Conservation (phyloP, 2,329 filamentous ascomycete genomes). For the Alternaria solani region DNA sequence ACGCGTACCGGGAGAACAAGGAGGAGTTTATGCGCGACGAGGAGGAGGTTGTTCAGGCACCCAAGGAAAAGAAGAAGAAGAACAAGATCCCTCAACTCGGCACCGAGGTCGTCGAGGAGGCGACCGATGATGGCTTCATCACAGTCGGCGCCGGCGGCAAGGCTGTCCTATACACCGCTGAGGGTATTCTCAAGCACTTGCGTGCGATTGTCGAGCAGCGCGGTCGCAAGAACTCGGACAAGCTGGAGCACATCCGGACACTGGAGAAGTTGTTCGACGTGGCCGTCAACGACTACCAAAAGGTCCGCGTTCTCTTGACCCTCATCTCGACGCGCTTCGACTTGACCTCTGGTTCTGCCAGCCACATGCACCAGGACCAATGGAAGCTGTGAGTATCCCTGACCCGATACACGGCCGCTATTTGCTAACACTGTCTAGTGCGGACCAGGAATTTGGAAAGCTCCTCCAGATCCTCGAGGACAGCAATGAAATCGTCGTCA, state of each 20-base stretch:
- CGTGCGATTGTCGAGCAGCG: constrained; percentile 91
- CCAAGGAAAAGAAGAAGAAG: constrained; percentile 49
- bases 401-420: not conserved
- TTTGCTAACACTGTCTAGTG: constrained; percentile 51
- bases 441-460: constrained; percentile 82
- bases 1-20: constrained; percentile 84
- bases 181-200: constrained; percentile 98
- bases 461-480: constrained; percentile 81
- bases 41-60: constrained; percentile 75
- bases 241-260: constrained; percentile 89
- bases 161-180: constrained; percentile 89
- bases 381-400: constrained; percentile 75
- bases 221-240: constrained; percentile 99
- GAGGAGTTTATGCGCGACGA: constrained; percentile 87
- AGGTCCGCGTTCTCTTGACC: constrained; percentile 88
- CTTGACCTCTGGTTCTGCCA: constrained; percentile 77
- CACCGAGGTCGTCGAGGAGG: constrained; percentile 61
- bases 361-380: constrained; percentile 92
- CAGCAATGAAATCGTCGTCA: constrained; percentile 81
- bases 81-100: constrained; percentile 62
- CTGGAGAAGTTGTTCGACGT: constrained; percentile 98
- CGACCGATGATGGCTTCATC: constrained; percentile 85
- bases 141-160: constrained; percentile 90
- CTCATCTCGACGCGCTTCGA: constrained; percentile 95
- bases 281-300: constrained; percentile 88